Conservation (phyloP, 345 rosid species). For the Triadica sebifera region DNA sequence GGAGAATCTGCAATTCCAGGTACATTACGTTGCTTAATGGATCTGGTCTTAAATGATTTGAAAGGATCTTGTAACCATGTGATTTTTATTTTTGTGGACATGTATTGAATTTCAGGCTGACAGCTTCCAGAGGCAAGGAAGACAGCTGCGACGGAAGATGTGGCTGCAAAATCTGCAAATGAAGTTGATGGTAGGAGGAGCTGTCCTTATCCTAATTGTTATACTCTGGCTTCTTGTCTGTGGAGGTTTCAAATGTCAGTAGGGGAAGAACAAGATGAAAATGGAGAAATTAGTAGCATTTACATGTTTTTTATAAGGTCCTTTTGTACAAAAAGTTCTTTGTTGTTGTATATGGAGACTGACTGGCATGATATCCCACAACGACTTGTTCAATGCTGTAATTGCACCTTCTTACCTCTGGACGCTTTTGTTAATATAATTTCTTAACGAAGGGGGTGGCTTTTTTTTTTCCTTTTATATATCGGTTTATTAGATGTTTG, state of each 20-base stretch:
- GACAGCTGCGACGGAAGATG: constrained; percentile 90
- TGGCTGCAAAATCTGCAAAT: constrained; percentile 87
- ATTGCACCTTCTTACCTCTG: too few relatives aligned
- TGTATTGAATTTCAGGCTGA: constrained; percentile 54
- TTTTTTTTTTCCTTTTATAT: too few relatives aligned
- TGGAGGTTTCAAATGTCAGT: constrained; percentile 68
- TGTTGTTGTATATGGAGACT: constrained; percentile 3
- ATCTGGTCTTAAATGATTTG: not conserved
- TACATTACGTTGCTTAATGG: constrained; percentile 14
- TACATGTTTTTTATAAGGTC: not conserved
- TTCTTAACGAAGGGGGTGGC: too few relatives aligned
- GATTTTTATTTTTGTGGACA: not conserved
- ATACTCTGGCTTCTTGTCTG: constrained; percentile 70
- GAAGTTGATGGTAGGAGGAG: constrained; percentile 85
- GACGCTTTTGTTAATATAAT: too few relatives aligned
- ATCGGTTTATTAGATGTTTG: too few relatives aligned
- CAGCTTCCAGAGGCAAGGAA: constrained; percentile 96
- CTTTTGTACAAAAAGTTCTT: constrained; percentile 6
- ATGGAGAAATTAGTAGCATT: not conserved
- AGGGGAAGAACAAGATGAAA: not conserved
- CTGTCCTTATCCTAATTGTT: constrained; percentile 47
- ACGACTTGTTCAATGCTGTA: too few relatives aligned
- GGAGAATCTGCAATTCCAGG: constrained; percentile 89
- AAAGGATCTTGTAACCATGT: constrained; percentile 1
- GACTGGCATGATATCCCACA: not conserved